These are phyloP conservation scores for Penicillium glabrum DNA, from an alignment of 2,329 filamentous ascomycete genomes.

Conservation along the genomic window DNA sequence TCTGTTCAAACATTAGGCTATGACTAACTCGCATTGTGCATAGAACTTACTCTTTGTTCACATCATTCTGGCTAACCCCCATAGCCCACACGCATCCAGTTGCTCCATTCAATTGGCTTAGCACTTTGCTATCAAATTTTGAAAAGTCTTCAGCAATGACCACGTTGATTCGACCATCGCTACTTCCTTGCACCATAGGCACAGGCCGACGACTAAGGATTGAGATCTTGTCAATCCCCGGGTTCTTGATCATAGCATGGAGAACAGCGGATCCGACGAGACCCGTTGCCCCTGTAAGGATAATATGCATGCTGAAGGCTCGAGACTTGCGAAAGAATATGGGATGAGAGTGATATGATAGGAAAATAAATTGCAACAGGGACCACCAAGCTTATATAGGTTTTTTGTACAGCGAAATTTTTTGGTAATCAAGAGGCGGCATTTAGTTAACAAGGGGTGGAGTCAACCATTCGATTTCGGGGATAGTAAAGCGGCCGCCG, in stretches of 20 bases:
- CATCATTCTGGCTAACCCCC: conserved; percentile 63
- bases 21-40: background rate
- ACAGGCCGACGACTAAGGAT: conserved; percentile 68
- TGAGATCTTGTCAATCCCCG: conserved; percentile 47
- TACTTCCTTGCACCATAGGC: conserved; percentile 55
- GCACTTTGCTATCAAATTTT: conserved; percentile 57
- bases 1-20: conserved; percentile 27
- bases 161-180: conserved; percentile 54
- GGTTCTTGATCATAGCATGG: conserved; percentile 56
- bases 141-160: conserved; percentile 38
- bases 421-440: background rate
- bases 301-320: conserved; percentile 43
- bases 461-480: background rate
- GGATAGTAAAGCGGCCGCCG: background rate
- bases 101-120: conserved; percentile 63
- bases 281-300: conserved; percentile 68
- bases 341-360: background rate
- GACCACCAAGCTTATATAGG: background rate
- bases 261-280: conserved; percentile 63
- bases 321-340: background rate
- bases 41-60: conserved; percentile 54
- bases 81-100: conserved; percentile 72
- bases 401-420: background rate
- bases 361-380: no score
- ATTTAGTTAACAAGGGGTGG: background rate